A percentile compares a stretch with the other conserved stretches of the same genome.
These are phyloP conservation scores for Monosporascus sp. DNA, from an alignment of 2,329 filamentous ascomycete genomes.

Conservation along the genomic window DNA sequence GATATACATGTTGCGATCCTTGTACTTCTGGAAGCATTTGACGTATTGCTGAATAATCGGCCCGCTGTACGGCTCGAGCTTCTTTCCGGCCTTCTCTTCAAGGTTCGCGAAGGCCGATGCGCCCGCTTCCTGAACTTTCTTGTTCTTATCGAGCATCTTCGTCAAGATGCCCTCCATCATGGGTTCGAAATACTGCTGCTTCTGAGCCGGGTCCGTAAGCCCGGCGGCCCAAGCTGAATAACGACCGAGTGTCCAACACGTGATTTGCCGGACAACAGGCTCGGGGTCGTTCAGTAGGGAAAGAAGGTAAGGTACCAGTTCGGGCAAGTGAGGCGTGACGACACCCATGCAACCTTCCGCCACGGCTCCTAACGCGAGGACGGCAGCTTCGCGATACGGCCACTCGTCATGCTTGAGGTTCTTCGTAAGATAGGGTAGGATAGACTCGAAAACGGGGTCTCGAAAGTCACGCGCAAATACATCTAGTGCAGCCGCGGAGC, in stretches of 20 bases:
- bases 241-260: conserved; percentile 92
- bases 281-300: conserved; percentile 78
- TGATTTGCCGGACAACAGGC: conserved; percentile 91
- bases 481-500: conserved; percentile 90
- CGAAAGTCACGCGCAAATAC: conserved; percentile 90
- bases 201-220: conserved; percentile 60
- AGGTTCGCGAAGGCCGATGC: conserved; percentile 94
- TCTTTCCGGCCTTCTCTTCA: conserved; percentile 83
- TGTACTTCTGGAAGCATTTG: conserved; percentile 88
- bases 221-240: conserved; percentile 90
- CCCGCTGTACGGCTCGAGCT: conserved; percentile 77
- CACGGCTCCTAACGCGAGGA: conserved; percentile 88
- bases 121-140: conserved; percentile 94
- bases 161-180: conserved; percentile 95
- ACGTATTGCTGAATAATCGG: conserved; percentile 93
- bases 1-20: conserved; percentile 98
- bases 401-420: conserved; percentile 86
- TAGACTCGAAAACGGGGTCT: conserved; percentile 80
- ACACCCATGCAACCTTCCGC: conserved; percentile 90
- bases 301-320: conserved; percentile 86
- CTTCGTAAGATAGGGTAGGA: conserved; percentile 85
- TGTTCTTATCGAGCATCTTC: conserved; percentile 95
- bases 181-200: conserved; percentile 78
- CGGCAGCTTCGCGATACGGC: conserved; percentile 88
- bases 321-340: conserved; percentile 83